Base-by-base conservation (phyloP, 2,329 filamentous ascomycete species). In the Paraphaeosphaeria minitans region DNA sequence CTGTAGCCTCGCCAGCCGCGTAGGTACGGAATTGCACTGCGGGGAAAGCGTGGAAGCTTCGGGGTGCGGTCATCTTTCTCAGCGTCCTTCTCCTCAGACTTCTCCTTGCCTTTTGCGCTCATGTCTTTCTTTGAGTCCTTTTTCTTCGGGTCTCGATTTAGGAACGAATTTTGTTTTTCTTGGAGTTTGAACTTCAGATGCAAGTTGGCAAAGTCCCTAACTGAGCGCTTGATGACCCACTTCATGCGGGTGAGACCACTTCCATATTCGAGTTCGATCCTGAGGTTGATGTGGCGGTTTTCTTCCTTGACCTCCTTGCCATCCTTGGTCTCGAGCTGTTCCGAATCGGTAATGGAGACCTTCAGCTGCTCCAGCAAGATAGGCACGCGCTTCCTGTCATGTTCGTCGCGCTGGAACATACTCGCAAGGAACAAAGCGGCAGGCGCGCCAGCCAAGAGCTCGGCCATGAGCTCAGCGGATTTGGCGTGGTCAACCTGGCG, bases 401-500 rank as follows among this genome's bases (percentile, higher is more conserved):
- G 92, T 77, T 99, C 95, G 68, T 99, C 95, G 57, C 95, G 86
- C 78, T 98, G 95, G 68, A 98, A 95, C 91, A 98, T 97, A 72
- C 93, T 97, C 8, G 95, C 95, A 53, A 99, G 81, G 77, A 99
- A 96, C 58, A 99, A 82, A 21, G 94, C 95, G 24, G 95, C 95
- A 3, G 95, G 95, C 1, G 93, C 92, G 55, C 93, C 95, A 45
- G 95, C 96, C 50, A 95, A 86, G 39, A 99, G 82, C 77, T 99
- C 95, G 1, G 95, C 95, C 86, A 99, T 94, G 48, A 99, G 83
- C 76, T 99, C 95, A 2, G 95, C 93, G 10, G 94, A 98, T 76
- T 98, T 99, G 71, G 91, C 89, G 72, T 95, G 93, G 75, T 99
- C 95, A 60, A 97, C 90, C 46, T 90, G 89, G 56, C 85, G 84